Evolutionary conservation across 2,329 filamentous ascomycete species (phyloP), one percentile per base, ranked within the genome.

Genomic region (Madurella mycetomatis): DNA sequence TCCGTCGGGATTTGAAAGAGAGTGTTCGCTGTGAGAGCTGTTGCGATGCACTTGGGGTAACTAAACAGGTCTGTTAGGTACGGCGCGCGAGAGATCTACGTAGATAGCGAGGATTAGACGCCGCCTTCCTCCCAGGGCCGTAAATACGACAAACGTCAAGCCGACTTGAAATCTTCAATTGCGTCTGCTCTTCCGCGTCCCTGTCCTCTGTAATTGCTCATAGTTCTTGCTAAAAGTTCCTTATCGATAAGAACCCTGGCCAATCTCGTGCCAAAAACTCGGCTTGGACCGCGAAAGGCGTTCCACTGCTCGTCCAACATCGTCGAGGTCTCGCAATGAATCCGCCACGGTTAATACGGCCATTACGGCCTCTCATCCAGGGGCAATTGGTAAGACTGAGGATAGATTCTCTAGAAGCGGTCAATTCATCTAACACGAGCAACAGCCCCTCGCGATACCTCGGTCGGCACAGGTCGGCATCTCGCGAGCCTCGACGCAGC

Each of bases 281-380:
- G 55, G 50, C 49, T 52, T 12, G 53, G 49, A 51, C 32, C 37
- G 41, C 39, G 18, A 17, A 31, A 45, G 39, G 25, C 34, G 13
- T 15, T 45, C 34, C 44, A 51, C 25, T 43, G 34, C 53, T 60
- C 53, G 55, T 60, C 56, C 53, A 60, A 49, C 45, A 47, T 45
- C 16, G 39, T 53, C 19, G 49, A 57, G 49, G 54, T 47, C 56
- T 54, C 49, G 61, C 65, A 65, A 71, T 71, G 67, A 68, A 65
- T 56, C 56, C 65, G 52, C 65, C 67, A 48, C 65, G 68, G 58
- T 65, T 71, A 69, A 61, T 71, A 69, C 62, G 69, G 64, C 67
- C 69, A 53, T 55, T 68, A 44, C 66, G 67, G 66, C 64, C 63
- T 44, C 57, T 66, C 16, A 50, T 68, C 41, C 63, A 65, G 56